These are phyloP conservation scores for Amphibolis antarctica DNA, from an alignment of 106 monocot genomes.

Conservation along the genomic window DNA sequence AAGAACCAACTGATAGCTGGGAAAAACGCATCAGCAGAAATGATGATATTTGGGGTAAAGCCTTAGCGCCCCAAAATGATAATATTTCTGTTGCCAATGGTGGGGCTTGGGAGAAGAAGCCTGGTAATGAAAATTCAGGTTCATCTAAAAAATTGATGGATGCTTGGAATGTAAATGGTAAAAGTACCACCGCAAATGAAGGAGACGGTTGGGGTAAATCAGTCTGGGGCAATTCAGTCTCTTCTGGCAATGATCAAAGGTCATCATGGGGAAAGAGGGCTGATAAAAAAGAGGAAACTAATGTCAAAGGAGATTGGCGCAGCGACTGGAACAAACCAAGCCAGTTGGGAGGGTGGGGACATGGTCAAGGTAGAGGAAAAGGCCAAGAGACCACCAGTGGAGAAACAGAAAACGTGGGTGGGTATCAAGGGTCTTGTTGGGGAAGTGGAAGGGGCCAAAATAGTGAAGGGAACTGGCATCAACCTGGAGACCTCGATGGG, in stretches of 20 bases:
- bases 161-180: slow-evolving; percentile 4
- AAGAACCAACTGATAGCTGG: slow-evolving; percentile 2
- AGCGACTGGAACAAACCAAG: not conserved
- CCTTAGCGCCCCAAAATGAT: not conserved
- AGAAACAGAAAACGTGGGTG: not conserved
- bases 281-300: not conserved
- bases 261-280: not conserved
- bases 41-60: slow-evolving; percentile 8
- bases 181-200: not conserved
- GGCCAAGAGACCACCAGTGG: not conserved
- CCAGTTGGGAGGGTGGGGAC: not conserved
- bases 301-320: not conserved
- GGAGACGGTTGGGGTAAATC: not conserved
- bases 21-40: no score
- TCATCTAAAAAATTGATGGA: not conserved
- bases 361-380: slow-evolving; percentile 1
- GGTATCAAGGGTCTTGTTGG: not conserved
- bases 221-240: slow-evolving; percentile 1
- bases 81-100: not conserved
- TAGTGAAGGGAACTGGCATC: not conserved
- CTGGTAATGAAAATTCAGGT: not conserved
- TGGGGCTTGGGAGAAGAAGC: slow-evolving; percentile 1
- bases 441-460: not conserved
- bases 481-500: not conserved
- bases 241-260: not conserved